Base-by-base conservation (phyloP, 495 filamentous ascomycete species). In the Penicillium herquei region DNA sequence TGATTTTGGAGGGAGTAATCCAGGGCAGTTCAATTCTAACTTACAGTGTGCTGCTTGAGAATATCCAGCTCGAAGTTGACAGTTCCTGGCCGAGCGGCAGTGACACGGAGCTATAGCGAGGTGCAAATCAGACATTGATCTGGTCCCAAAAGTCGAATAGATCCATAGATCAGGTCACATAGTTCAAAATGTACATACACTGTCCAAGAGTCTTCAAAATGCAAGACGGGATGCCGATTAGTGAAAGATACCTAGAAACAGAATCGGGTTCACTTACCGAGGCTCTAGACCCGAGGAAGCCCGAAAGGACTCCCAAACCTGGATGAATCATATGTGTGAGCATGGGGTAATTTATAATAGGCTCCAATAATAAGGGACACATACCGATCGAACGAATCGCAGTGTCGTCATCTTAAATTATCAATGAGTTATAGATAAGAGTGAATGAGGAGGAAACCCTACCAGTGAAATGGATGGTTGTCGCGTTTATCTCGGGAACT, bases 11-110 rank as follows among this genome's bases (percentile, higher is more conserved):
- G 21, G 21, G 21, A 4, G 21, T 26, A 40, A 30, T 1, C 5
- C 40, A 13, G 35, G 21, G 17, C 26, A 32, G 34, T 7, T 21
- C 16, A 31, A 26, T 30, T 17, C 11, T 10, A 16, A 58, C 77
- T 57, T 72, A 96, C 92, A 5, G 93, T 97, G 69, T 98, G 94
- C 49, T 96, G 81, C 62, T 92, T 90, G 40, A 86, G 72, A 48
- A 98, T 89, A 51, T 89, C 81, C 32, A 98, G 77, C 66, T 96
- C 90, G 66, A 98, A 96, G 41, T 89, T 84, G 37, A 98, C 93
- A 30, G 76, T 78, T 35, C 92, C 93, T 7, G 87, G 85, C n/a
- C 68, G 71, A 46, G 91, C 93, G 45, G 85, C 79, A 14, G 83
- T 91, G 33, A 98, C 78, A 44, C 84, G 85, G 41, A 98, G 78